Percentiles rank a stretch among this genome's conserved stretches.
These are phyloP conservation scores for Pythium aquatile DNA, from an alignment of 352 stramenopile species.

Conservation along the genomic window DNA sequence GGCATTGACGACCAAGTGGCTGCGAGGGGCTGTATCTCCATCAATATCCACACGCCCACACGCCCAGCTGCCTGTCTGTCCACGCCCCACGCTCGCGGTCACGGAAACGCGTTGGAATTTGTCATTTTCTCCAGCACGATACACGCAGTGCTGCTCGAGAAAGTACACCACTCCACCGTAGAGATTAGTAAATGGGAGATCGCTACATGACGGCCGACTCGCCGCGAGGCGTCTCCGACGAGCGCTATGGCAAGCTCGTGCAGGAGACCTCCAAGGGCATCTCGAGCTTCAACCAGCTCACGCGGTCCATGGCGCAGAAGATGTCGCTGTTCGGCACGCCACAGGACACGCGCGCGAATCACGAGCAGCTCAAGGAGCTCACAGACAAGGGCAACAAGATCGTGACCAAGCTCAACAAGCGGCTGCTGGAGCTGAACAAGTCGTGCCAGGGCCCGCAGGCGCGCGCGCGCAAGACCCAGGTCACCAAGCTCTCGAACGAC, in stretches of 20 bases:
- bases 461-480: slow-evolving; percentile 63
- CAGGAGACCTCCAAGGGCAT: slow-evolving; percentile 84
- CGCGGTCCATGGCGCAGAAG: slow-evolving; percentile 81
- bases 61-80: not conserved
- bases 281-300: slow-evolving; percentile 84
- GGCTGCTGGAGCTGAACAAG: slow-evolving; percentile 76
- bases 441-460: slow-evolving; percentile 39
- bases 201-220: slow-evolving; percentile 67
- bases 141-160: not conserved
- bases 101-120: not conserved
- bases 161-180: not conserved
- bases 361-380: slow-evolving; percentile 77
- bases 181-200: slow-evolving; percentile 45
- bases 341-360: slow-evolving; percentile 82
- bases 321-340: slow-evolving; percentile 84
- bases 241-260: slow-evolving; percentile 74
- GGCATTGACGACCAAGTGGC: not conserved
- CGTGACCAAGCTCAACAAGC: slow-evolving; percentile 73
- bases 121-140: not conserved
- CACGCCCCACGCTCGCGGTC: not conserved
- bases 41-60: slow-evolving; percentile 2
- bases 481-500: slow-evolving; percentile 80
- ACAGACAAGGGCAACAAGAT: slow-evolving; percentile 84
- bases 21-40: not conserved
- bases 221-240: slow-evolving; percentile 52